Evolutionary conservation across 75 land plant genomes (phyloP), one percentile per base, ranked within the genome.

Genomic region (Pseudotsuga menziesii): DNA sequence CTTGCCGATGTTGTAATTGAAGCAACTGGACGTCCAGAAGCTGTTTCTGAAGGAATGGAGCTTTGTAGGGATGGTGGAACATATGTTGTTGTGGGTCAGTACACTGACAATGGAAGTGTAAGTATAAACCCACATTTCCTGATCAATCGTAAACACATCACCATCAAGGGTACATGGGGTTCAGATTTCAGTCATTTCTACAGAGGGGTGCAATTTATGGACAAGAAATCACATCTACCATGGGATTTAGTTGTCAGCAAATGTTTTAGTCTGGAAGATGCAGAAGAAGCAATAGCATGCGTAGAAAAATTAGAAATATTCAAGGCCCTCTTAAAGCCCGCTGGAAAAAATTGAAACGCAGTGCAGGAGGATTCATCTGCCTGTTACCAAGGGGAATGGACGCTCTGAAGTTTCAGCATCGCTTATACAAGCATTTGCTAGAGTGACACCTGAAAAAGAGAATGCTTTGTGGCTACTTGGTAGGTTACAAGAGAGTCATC

Each of bases 171-270:
- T 52, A 83, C 88, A 4, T 86, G 88, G 88, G 88, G 88, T 57
- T 86, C 88, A 22, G 88, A 86, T 69, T 86, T 86, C 78, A 84
- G 88, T 70, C 88, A 86, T 55, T 86, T 86, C 64, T 86, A 86
- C 64, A 79, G 80, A 61, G 88, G 88, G 22, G 87, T 86, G 36
- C 88, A 86, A 60, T 84, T 86, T 70, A 86, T 86, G 88, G 82
- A 82, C 57, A 80, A 84, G 74, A 75, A 76, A 56, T 76, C 58
- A 19, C 75, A 77, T 74, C 26, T 86, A 19, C 88, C 87, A 1
- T 86, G 88, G 88, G 66, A 84, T 23, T 77, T 74, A 4, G 82
- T 85, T 0, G 84, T 86, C 16, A 83, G 85, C 79, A 59, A 77
- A 48, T 79, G 64, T 57, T 84, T 86, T 57, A 61, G 54, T 41